A percentile compares a stretch with the other conserved stretches of the same genome.
Conservation (phyloP, 768 basidiomycete species). For the Crucibulum laeve region DNA sequence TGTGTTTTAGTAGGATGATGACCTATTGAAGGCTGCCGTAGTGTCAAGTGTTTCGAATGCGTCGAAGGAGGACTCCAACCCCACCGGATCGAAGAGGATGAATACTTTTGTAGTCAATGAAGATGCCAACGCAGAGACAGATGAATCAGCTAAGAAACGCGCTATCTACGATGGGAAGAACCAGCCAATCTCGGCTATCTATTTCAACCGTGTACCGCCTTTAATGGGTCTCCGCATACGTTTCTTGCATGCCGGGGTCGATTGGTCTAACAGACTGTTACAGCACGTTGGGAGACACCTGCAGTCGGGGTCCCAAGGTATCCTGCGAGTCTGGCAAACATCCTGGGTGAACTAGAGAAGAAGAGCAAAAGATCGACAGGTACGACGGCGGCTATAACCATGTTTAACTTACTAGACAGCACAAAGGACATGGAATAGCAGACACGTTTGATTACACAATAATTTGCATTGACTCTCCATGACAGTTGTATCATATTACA, state of each 20-base stretch:
- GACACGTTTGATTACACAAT: no score
- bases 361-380: neutral
- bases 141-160: neutral
- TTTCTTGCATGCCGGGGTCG: no score
- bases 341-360: neutral
- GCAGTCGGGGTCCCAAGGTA: neutral
- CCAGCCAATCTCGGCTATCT: neutral
- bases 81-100: neutral
- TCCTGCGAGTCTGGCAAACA: neutral
- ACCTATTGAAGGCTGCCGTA: neutral
- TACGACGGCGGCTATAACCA: no score
- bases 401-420: no score
- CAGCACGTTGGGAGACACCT: no score
- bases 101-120: neutral
- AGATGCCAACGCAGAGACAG: neutral
- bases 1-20: neutral
- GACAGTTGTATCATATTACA: no score
- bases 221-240: no score
- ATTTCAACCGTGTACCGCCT: neutral
- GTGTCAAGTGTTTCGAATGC: neutral
- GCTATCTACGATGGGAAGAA: neutral
- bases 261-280: no score
- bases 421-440: no score
- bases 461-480: no score
- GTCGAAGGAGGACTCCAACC: neutral